Base-by-base conservation (phyloP, 2,329 filamentous ascomycete species). In the Phaeophleospora eucalypticola region DNA sequence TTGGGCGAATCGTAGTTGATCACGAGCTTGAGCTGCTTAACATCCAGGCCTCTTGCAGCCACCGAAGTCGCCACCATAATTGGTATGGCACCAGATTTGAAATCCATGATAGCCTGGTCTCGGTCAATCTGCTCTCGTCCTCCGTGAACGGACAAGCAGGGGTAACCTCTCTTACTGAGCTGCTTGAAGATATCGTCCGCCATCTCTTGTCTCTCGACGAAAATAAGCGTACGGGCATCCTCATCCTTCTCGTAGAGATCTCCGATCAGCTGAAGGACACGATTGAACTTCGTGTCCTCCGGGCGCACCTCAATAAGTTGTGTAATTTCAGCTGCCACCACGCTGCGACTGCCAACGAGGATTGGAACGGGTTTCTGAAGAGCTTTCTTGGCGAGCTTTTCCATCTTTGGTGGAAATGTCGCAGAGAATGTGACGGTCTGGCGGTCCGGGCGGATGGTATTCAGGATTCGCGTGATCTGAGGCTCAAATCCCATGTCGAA, bases 401-500 rank as follows among this genome's bases (percentile, higher is more conserved):
- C 89, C 77, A 98, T 95, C 54, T 91, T 90, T 38, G 86, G 83
- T 16, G 93, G 93, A 76, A 97, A 95, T 0, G 93, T 98, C 3
- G 93, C 93, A 0, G 93, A 97, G 68, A 97, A 98, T 18, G 97
- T 77, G 42, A 97, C 89, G 0, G 89, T 95, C 65, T 98, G 93
- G 41, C 87, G 84, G 65, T 96, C 87, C 0, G 93, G 90, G 39
- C 93, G 84, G 65, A 95, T 86, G 61, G 93, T 95, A 56, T 83
- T 82, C 64, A 97, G 83, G 48, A 98, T 93, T 68, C 95, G 96
- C 82, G 93, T 93, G 44, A 98, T 90, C 67, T 98, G 93, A 2
- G 93, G 91, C 69, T 95, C 91, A 63, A 98, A 98, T 12, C 93
- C 93, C 93, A 98, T 97, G 67, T 98, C 93, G 48, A 97, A 96